Percentiles rank a stretch among this genome's conserved stretches.
phyloP scores from a whole-genome alignment of 805 yeast genomes.

The Groenewaldozyma salmanticensis region DNA sequence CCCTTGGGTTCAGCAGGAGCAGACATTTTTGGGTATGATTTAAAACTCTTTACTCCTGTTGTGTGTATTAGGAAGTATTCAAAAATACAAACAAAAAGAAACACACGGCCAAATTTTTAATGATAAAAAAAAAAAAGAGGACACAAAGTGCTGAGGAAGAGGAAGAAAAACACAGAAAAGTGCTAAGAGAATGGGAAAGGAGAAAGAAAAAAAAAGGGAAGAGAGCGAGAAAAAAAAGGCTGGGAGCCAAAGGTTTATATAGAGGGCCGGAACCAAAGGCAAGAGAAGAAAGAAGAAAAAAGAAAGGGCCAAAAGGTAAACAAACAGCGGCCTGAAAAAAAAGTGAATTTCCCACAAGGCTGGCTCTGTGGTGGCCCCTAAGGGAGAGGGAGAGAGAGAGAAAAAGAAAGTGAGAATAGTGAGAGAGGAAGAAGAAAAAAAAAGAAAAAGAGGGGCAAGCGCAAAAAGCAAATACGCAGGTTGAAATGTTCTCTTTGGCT shows the following conservation, averaged over 20 bases:
- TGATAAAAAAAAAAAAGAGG: not conserved
- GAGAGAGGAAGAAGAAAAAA: conserved; percentile 4
- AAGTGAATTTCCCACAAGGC: too few relatives aligned
- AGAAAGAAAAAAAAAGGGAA: too few relatives aligned
- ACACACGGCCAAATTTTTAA: not conserved
- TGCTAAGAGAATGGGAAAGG: not conserved
- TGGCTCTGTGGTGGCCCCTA: not conserved
- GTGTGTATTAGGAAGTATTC: not conserved
- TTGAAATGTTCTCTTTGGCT: conserved; percentile 1
- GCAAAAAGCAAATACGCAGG: not conserved
- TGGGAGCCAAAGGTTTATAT: not conserved
- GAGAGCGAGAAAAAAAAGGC: not conserved
- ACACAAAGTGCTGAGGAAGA: not conserved
- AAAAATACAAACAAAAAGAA: not conserved
- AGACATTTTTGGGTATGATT: conserved; percentile 3
- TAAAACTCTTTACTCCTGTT: not conserved
- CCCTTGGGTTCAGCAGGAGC: conserved; percentile 27
- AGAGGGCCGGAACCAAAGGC: not conserved
- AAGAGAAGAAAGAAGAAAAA: not conserved
- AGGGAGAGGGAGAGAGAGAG: conserved; percentile 1
- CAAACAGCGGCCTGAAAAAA: too few relatives aligned
- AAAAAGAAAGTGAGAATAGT: conserved; percentile 1
- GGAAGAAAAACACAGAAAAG: not conserved
- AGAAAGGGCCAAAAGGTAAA: not conserved
- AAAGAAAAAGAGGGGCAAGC: not conserved